These are phyloP conservation scores for Maudiozyma barnettii DNA, from an alignment of 805 yeast species.

Conservation along the genomic window DNA sequence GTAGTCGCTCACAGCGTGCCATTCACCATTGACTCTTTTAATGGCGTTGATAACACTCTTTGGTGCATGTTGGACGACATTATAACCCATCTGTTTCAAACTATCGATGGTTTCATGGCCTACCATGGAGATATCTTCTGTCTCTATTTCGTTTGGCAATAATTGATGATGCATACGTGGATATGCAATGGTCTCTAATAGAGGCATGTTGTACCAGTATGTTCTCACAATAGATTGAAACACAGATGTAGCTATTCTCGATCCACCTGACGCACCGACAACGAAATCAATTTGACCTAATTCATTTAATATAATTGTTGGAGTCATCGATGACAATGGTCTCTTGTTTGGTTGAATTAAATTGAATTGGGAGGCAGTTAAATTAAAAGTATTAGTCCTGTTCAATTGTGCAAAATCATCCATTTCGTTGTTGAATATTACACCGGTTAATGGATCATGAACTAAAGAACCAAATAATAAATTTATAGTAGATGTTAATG, in stretches of 20 bases:
- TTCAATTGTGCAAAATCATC: slow-evolving; percentile 82
- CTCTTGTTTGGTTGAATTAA: slow-evolving; percentile 66
- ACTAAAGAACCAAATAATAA: slow-evolving; percentile 74
- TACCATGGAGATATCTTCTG: slow-evolving; percentile 43
- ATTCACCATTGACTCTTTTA: slow-evolving; percentile 28
- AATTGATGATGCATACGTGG: slow-evolving; percentile 90
- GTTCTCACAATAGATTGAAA: slow-evolving; percentile 68
- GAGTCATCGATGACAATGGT: slow-evolving; percentile 78
- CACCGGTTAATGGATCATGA: slow-evolving; percentile 73
- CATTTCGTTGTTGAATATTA: slow-evolving; percentile 83
- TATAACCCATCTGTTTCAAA: slow-evolving; percentile 42
- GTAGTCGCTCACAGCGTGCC: slow-evolving; percentile 77
- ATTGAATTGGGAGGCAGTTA: slow-evolving; percentile 74
- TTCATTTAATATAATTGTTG: slow-evolving; percentile 51
- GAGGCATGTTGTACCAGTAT: slow-evolving; percentile 46
- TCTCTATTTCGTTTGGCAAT: slow-evolving; percentile 55
- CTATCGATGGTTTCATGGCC: slow-evolving; percentile 33
- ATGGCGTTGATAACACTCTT: slow-evolving; percentile 54
- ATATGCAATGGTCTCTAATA: slow-evolving; percentile 61
- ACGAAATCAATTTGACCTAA: slow-evolving; percentile 48
- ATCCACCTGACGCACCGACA: slow-evolving; percentile 93
- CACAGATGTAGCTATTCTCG: slow-evolving; percentile 73
- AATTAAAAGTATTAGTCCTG: slow-evolving; percentile 62
- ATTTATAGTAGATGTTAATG: slow-evolving; percentile 84
- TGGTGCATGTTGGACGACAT: slow-evolving; percentile 33